Base-by-base conservation (phyloP, 2,329 filamentous ascomycete genomes). In the Fusarium graminum region DNA sequence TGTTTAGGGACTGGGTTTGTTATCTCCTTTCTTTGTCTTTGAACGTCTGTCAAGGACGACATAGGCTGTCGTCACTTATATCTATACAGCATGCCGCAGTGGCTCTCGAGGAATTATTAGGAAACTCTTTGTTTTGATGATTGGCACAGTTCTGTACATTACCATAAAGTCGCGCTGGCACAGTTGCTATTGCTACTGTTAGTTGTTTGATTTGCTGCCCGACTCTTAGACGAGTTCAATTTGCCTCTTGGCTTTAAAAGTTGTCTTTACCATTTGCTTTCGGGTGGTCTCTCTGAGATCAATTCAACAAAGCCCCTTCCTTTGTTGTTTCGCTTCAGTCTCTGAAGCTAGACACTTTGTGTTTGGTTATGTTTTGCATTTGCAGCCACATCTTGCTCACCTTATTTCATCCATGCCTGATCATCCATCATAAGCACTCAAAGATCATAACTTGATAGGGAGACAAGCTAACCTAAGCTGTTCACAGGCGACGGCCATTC, bases 401-500 rank as follows among this genome's bases (percentile, higher is more conserved):
- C 36, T 41, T 29, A 34, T 30, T 26, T 42, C 39, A 40, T 25
- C 41, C 36, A 29, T 50, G 26, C 36, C 42, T 46, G 22, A 39
- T 36, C 34, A 46, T 34, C 34, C 56, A 52, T 47, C 30, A 68
- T 68, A 53, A 68, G 11, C 65, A 62, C 56, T 59, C 63, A 39
- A 17, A 26, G 28, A 26, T 36, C 56, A 34, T 34, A 66, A 39
- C 41, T n/a, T 25, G 47, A 50, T 52, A 41, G 49, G 57, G 59
- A 68, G 57, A 62, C 51, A 56, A 66, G 73, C 75, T 76, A 75
- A 76, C 70, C 52, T 45, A 55, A 52, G 29, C 38, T 74, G 74
- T 63, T 75, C 68, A 72, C 79, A 86, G 89, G 85, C 77, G 86
- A 86, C 77, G 85, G 85, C 80, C 85, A 85, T 72, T 74, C 81